Percentiles rank a stretch among this genome's conserved stretches.
Conservation (phyloP, 352 stramenopile genomes). For the Achlya hypogyna region DNA sequence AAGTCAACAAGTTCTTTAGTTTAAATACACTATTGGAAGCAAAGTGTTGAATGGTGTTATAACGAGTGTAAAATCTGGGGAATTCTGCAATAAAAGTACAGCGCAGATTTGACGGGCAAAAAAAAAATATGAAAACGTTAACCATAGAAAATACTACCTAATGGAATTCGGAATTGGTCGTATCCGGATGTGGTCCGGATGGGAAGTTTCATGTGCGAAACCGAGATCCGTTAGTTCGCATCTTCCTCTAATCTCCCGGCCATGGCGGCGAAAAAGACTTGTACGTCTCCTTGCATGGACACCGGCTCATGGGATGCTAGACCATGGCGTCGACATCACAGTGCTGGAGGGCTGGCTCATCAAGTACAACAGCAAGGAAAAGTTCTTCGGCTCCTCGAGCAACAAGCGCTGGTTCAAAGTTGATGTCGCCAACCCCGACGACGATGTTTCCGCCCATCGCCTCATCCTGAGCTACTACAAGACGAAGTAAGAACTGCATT, state of each 20-base stretch:
- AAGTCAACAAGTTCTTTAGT: not conserved
- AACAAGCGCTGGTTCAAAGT: constrained; percentile 75
- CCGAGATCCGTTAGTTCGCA: too few relatives aligned
- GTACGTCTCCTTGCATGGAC: not conserved
- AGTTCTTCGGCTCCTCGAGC: constrained; percentile 65
- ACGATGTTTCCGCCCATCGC: constrained; percentile 28
- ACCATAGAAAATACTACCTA: too few relatives aligned
- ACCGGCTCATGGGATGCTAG: constrained; percentile 23
- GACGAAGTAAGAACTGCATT: constrained; percentile 44
- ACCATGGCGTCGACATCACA: constrained; percentile 75
- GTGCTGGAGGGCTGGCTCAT: constrained; percentile 77
- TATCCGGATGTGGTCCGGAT: too few relatives aligned
- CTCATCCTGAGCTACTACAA: constrained; percentile 76
- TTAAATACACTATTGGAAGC: not conserved
- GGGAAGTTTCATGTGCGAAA: too few relatives aligned
- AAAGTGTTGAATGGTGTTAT: too few relatives aligned
- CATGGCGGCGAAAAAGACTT: not conserved
- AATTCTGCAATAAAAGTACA: too few relatives aligned
- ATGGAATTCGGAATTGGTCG: too few relatives aligned
- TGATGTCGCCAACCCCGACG: constrained; percentile 35
- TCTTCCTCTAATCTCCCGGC: not conserved
- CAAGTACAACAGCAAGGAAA: constrained; percentile 81
- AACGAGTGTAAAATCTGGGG: too few relatives aligned
- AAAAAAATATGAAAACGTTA: too few relatives aligned
- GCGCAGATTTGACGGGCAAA: too few relatives aligned